phyloP scores from a whole-genome alignment of 176 grass and related monocot species.

The Pontederia crassipes region DNA sequence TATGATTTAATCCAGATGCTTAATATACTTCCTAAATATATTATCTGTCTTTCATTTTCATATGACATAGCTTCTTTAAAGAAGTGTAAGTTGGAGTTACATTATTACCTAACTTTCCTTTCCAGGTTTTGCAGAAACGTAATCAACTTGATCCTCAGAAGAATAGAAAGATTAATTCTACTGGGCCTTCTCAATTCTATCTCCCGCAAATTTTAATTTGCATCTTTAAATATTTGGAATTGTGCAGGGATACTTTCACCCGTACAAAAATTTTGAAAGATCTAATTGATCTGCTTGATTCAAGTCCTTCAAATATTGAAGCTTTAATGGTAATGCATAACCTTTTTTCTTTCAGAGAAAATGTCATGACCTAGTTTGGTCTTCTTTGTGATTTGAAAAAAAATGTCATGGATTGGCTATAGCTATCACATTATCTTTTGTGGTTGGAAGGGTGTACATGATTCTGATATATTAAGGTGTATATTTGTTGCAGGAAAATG shows the following conservation, averaged over 20 bases:
- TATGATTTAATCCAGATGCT: conserved; percentile 6
- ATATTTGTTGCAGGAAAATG: conserved; percentile 15
- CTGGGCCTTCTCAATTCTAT: conserved; percentile 55
- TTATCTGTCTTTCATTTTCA: not conserved
- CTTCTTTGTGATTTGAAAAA: too few species aligned
- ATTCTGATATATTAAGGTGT: not conserved
- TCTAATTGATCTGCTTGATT: conserved; percentile 76
- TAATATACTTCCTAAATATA: conserved; percentile 3
- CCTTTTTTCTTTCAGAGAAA: too few species aligned
- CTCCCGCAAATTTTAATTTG: conserved; percentile 94
- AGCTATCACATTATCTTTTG: not conserved
- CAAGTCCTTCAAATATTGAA: conserved; percentile 86
- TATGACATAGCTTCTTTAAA: conserved; percentile 4
- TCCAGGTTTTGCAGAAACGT: conserved; percentile 83
- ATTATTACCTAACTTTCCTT: conserved; percentile 12
- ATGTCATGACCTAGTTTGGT: too few species aligned
- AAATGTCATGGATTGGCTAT: too few species aligned
- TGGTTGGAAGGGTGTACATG: not conserved
- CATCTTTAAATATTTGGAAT: conserved; percentile 83
- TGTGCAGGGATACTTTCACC: conserved; percentile 68
- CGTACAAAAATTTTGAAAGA: conserved; percentile 71
- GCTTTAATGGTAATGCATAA: conserved; percentile 56
- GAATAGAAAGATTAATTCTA: conserved; percentile 37
- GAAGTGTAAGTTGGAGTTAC: conserved; percentile 17
- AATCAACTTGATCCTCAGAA: conserved; percentile 42